Evolutionary conservation across 2,329 filamentous ascomycete genomes (phyloP), one percentile per base, ranked within the genome.

Genomic region (Venturia asperata): DNA sequence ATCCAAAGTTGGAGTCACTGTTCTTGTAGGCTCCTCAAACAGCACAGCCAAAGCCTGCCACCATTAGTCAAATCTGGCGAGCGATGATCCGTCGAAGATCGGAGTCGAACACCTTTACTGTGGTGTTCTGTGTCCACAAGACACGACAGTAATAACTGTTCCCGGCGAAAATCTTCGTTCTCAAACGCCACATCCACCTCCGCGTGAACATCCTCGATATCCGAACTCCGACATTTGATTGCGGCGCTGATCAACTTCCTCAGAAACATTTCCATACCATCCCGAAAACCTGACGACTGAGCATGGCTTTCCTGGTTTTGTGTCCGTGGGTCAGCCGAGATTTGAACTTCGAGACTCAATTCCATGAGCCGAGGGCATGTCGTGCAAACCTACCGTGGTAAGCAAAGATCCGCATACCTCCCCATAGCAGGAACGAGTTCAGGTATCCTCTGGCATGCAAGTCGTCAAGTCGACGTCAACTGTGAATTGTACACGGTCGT

Each of bases 101-200:
- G 27, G 19, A 5, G 37, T 17, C 30, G 37, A 5, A 58, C 37
- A 27, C 39, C 39, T 41, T 41, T n/a, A n/a, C n/a, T n/a, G n/a
- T n/a, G n/a, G n/a, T n/a, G 9, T 41, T 15, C 30, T 34, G 30
- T 41, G 39, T 41, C 15, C 39, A 15, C 9, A 5, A 10, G 39
- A 10, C 1, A n/a, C 7, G 10, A 56, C 13, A 37, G 7, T 13
- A 56, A 37, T 37, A 1, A n/a, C 6, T 55, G 17, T 11, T 37
- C 52, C 27, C 17, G 30, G 37, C 27, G 52, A 58, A 37, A n/a
- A 58, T 58, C 52, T 37, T 58, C 52, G 52, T 58, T 58, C 52
- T 15, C 52, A 58, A 58, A n/a, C 52, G 52, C 52, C 52, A n/a
- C 30, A 13, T 58, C 27, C 30, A 21, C 52, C 52, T 58, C 27